These are phyloP conservation scores for Lasiodiplodia hormozganensis DNA, from an alignment of 2,329 filamentous ascomycete genomes.

Conservation along the genomic window DNA sequence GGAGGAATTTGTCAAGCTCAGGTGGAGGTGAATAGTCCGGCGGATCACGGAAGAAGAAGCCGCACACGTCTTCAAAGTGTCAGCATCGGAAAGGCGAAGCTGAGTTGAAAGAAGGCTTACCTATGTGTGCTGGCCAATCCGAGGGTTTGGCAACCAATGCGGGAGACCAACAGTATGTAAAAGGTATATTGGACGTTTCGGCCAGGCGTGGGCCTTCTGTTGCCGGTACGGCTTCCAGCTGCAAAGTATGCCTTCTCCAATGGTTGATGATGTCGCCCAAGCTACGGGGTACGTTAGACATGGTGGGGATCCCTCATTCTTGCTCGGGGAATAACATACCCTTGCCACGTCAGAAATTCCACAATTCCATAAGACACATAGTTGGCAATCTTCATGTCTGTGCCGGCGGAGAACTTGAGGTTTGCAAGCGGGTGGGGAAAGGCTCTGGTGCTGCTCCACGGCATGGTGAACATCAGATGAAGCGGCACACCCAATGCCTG, in stretches of 20 bases:
- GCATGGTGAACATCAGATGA: slow-evolving; percentile 51
- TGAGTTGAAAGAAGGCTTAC: slow-evolving; percentile 26
- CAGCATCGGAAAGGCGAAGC: not conserved
- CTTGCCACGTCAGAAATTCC: slow-evolving; percentile 60
- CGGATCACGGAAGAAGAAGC: slow-evolving; percentile 53
- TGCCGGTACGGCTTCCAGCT: slow-evolving; percentile 54
- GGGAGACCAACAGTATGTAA: slow-evolving; percentile 57
- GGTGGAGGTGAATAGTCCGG: slow-evolving; percentile 49
- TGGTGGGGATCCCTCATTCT: not conserved
- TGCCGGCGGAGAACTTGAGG: slow-evolving; percentile 43
- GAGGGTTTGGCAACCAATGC: slow-evolving; percentile 49
- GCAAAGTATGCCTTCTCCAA: slow-evolving; percentile 47
- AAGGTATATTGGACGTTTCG: slow-evolving; percentile 48
- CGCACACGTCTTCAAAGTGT: slow-evolving; percentile 41
- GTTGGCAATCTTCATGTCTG: slow-evolving; percentile 48
- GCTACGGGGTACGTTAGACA: slow-evolving; percentile 30
- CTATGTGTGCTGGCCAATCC: slow-evolving; percentile 51
- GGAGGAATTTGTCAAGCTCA: slow-evolving; percentile 54
- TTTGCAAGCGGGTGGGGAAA: slow-evolving; percentile 61
- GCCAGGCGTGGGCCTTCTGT: slow-evolving; percentile 47
- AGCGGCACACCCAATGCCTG: slow-evolving; percentile 32
- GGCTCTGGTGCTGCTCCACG: slow-evolving; percentile 53
- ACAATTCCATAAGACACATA: slow-evolving; percentile 57
- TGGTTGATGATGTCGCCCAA: slow-evolving; percentile 56
- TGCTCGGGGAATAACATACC: slow-evolving; percentile 37